Percentiles rank a stretch among this genome's conserved stretches.
These are phyloP conservation scores for Pterocarpus santalinus DNA, from an alignment of 306 rosid species.

Conservation along the genomic window DNA sequence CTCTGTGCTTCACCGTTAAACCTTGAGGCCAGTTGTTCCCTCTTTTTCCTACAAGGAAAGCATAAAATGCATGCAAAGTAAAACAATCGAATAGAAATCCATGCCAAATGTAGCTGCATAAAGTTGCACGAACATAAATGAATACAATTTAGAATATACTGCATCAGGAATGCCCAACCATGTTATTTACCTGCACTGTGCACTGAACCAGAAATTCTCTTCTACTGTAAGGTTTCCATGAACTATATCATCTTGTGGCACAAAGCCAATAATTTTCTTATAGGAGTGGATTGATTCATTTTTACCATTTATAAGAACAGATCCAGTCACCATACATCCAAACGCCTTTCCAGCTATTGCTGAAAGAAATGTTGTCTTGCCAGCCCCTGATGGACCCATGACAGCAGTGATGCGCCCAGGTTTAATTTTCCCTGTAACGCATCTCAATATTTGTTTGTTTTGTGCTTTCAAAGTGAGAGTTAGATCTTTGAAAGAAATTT, in stretches of 20 bases:
- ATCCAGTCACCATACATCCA: constrained; percentile 74
- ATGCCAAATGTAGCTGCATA: too few relatives aligned
- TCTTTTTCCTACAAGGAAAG: neutral
- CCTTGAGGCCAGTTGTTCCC: neutral
- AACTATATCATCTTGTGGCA: constrained; percentile 90
- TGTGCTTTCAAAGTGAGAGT: constrained; percentile 77
- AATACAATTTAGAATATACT: too few relatives aligned
- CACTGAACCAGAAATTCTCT: constrained; percentile 90
- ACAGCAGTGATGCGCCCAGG: constrained; percentile 87
- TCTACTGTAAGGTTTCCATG: constrained; percentile 91
- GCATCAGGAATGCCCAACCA: neutral
- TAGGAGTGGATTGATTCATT: constrained; percentile 78
- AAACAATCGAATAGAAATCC: too few relatives aligned
- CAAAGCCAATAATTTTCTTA: constrained; percentile 83
- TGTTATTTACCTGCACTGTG: constrained; percentile 75
- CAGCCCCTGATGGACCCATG: constrained; percentile 96
- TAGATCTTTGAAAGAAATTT: constrained; percentile 76
- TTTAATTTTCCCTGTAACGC: constrained; percentile 76
- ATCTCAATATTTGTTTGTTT: constrained; percentile 68
- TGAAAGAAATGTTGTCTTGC: constrained; percentile 85
- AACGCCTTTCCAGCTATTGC: constrained; percentile 82
- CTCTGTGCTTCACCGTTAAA: too few relatives aligned
- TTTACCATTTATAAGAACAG: constrained; percentile 75
- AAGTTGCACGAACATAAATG: too few relatives aligned
- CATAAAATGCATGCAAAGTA: too few relatives aligned